Base-by-base conservation (phyloP, 2,329 filamentous ascomycete species). In the Harringtonia lauricola region DNA sequence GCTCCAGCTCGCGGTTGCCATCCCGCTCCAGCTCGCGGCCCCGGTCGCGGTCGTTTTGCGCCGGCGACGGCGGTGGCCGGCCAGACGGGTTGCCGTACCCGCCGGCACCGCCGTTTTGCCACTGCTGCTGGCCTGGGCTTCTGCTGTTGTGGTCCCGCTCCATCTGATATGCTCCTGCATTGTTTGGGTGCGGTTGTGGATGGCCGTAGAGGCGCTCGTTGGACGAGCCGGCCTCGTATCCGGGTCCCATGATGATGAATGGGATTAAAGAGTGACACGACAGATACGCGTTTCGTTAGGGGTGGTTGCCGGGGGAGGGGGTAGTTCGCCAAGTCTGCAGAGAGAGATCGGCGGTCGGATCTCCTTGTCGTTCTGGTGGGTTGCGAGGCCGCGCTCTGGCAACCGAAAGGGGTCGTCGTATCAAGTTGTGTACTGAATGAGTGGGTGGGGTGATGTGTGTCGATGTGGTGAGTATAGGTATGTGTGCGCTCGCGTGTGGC, bases 211-310 rank as follows among this genome's bases (percentile, higher is more conserved):
- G 52, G 51, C 58, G 60, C 49, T 67, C 65, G 56, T 53, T 55
- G 48, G 61, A 59, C 52, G 60, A 55, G 52, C 59, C 59, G 54
- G 62, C 61, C 52, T 66, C 65, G 57, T 70, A 67, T 50, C 68
- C 67, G 51, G 68, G 66, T 52, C 66, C 67, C 64, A 71, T 68
- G n/a, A 19, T 29, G 8, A 15, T 18, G 17, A 14, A 9, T 31
- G 39, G 17, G 19, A 39, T 6, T n/a, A 30, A 17, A 29, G 17
- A 24, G 36, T 3, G 13, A 12, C 10, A 18, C 4, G 22, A 17
- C 10, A 36, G 17, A 21, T n/a, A n/a, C n/a, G n/a, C n/a, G n/a
- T n/a, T n/a, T n/a, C n/a, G n/a, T n/a, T n/a, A n/a, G n/a, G n/a
- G n/a, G n/a, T n/a, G n/a, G n/a, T n/a, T n/a, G n/a, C n/a, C n/a